Percentiles rank a stretch among this genome's conserved stretches.
phyloP scores from a whole-genome alignment of 2,329 filamentous ascomycete species.

The Elsinoe australis region DNA sequence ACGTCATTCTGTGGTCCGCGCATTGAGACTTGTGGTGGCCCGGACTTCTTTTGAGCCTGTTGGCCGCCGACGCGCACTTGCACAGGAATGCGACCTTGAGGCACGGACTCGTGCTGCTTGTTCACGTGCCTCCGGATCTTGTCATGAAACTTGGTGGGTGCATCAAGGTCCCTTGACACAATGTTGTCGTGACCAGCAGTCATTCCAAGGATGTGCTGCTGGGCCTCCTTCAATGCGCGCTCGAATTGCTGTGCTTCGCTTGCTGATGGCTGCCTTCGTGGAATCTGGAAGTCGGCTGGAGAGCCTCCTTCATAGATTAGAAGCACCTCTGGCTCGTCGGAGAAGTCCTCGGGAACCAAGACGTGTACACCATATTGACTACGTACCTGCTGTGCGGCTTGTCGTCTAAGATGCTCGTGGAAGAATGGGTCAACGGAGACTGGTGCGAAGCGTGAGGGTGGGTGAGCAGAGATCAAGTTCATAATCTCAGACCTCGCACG shows the following conservation, averaged over 20 bases:
- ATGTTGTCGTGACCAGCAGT: constrained; percentile 51
- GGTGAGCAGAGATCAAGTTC: constrained; percentile 64
- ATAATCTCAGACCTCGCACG: constrained; percentile 68
- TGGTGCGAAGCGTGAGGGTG: constrained; percentile 61
- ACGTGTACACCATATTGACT: constrained; percentile 65
- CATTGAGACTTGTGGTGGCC: constrained; percentile 52
- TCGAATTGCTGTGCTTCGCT: constrained; percentile 51
- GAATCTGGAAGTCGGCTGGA: constrained; percentile 46
- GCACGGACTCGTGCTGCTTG: constrained; percentile 46
- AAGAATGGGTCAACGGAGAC: constrained; percentile 70
- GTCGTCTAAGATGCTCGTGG: constrained; percentile 61
- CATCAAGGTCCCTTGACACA: constrained; percentile 45
- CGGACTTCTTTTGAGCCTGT: constrained; percentile 44
- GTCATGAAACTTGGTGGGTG: constrained; percentile 55
- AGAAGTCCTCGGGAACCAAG: constrained; percentile 58
- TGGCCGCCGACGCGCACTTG: constrained; percentile 45
- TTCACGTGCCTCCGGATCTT: constrained; percentile 55
- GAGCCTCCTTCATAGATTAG: constrained; percentile 67
- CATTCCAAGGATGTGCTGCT: constrained; percentile 47
- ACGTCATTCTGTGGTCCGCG: constrained; percentile 70
- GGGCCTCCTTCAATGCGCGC: constrained; percentile 50
- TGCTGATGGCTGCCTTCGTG: constrained; percentile 48
- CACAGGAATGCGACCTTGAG: constrained; percentile 47
- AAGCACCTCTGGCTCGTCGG: constrained; percentile 55
- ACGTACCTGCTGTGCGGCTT: constrained; percentile 56